phyloP scores from a whole-genome alignment of 2,329 filamentous ascomycete genomes.

The Sporothrix globosa region DNA sequence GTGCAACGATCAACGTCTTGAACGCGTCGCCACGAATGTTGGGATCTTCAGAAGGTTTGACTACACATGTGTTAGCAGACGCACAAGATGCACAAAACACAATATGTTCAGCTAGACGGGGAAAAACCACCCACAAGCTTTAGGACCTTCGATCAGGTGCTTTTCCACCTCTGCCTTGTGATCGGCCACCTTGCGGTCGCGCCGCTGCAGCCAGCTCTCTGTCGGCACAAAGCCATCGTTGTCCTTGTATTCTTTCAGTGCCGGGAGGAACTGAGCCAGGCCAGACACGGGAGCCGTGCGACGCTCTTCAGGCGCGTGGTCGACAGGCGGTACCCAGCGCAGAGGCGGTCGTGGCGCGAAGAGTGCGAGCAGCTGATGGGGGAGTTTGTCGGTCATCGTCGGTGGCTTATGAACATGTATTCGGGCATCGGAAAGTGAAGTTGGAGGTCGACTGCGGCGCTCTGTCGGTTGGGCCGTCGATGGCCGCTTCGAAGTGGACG shows the following conservation, averaged over 20 bases:
- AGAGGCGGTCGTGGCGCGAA: slow-evolving; percentile 93
- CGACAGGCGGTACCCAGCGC: slow-evolving; percentile 81
- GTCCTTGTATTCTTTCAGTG: slow-evolving; percentile 75
- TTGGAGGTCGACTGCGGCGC: background rate
- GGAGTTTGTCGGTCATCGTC: slow-evolving; percentile 92
- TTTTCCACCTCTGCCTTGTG: slow-evolving; percentile 70
- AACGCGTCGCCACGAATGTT: slow-evolving; percentile 93
- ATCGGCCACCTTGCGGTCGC: slow-evolving; percentile 81
- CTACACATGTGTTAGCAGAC: slow-evolving; percentile 49
- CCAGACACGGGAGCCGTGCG: slow-evolving; percentile 73
- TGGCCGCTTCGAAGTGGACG: background rate
- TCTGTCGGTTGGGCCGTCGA: slow-evolving; percentile 10
- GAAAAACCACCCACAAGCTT: slow-evolving; percentile 57
- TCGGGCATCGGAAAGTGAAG: background rate
- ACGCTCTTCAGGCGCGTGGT: slow-evolving; percentile 81
- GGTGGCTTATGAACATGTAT: background rate
- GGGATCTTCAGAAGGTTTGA: slow-evolving; percentile 79
- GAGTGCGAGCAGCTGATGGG: slow-evolving; percentile 86
- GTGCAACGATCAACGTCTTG: slow-evolving; percentile 90
- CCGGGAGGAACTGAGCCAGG: slow-evolving; percentile 73
- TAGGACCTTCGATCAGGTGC: slow-evolving; percentile 64
- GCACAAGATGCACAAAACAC: background rate
- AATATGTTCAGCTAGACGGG: background rate
- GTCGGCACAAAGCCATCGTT: slow-evolving; percentile 77
- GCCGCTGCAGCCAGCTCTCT: slow-evolving; percentile 89